Evolutionary conservation across 2,329 filamentous ascomycete genomes (phyloP), one percentile per base, ranked within the genome.

Genomic region (Aureobasidium melanogenum): DNA sequence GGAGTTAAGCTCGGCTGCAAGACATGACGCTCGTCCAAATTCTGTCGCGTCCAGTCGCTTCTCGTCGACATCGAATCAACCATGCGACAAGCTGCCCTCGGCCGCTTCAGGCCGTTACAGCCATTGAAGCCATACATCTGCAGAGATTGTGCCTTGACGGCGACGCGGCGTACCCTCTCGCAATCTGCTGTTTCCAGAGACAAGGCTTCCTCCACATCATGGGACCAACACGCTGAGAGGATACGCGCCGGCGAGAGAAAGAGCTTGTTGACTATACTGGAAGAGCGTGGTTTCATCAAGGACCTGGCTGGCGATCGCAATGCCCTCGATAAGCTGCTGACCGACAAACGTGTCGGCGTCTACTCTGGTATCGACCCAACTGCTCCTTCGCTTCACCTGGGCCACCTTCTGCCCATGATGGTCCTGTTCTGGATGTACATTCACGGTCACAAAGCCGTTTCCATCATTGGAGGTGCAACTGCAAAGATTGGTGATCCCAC

Each of bases 341-440:
- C 80, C 5, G 72, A 76, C 28, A 86, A 85, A 70, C 80, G 86
- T 64, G 83, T 91, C 66, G 87, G 86, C 64, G 86, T 83, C 63
- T 95, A 95, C 69, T 87, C 89, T 58, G 90, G 90, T 66, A 84
- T 94, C 68, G 90, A 95, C 70, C 89, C 90, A 5, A 94, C 90
- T 0, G 89, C 88, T 15, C 79, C 84, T 61, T 94, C 89, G 2
- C 77, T 94, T 63, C 90, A 95, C 68, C 79, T 94, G 50, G 90
- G 90, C 62, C 89, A 95, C 70, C 79, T 95, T 6, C 78, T 94
- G 15, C 88, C 90, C 24, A 79, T 93, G 60, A 94, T 94, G 89
- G 84, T 88, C 17, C 77, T 93, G 26, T 91, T 91, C 75, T 93
- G 89, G 87, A 82, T 92, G 78, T 91, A 90, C 75, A 78, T 91